Conservation (phyloP, 768 basidiomycete genomes). For the Leccinum broughii region DNA sequence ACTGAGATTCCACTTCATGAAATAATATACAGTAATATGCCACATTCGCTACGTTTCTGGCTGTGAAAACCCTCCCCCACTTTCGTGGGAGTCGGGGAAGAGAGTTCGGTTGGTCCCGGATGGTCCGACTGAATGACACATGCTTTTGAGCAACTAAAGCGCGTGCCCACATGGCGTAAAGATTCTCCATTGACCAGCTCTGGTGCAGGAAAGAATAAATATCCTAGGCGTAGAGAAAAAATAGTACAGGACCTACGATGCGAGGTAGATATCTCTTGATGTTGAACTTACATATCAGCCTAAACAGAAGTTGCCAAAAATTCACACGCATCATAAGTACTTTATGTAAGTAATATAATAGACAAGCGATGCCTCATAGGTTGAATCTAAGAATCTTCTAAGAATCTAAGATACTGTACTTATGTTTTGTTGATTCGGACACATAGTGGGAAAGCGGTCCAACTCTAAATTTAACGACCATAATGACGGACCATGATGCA, state of each 20-base stretch:
- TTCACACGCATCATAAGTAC: constrained; percentile 18
- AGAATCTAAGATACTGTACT: too few relatives aligned
- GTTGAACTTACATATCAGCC: constrained; percentile 38
- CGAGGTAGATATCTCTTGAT: constrained; percentile 66
- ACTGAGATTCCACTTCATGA: background rate
- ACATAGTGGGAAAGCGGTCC: constrained; percentile 13
- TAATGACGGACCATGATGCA: background rate
- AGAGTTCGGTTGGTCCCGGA: constrained; percentile 46
- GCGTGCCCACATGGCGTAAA: constrained; percentile 87
- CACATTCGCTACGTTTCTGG: too few relatives aligned
- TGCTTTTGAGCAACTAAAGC: constrained; percentile 48
- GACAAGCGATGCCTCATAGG: constrained; percentile 70
- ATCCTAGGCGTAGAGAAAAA: background rate
- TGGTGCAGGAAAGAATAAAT: constrained; percentile 33
- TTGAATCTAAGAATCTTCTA: constrained; percentile 19
- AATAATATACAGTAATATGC: too few relatives aligned
- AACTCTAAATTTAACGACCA: constrained; percentile 10
- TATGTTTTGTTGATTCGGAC: too few relatives aligned
- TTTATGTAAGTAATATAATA: constrained; percentile 34
- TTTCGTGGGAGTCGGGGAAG: constrained; percentile 38
- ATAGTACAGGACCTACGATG: constrained; percentile 54
- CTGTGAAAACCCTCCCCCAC: too few relatives aligned
- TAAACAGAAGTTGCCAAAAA: background rate
- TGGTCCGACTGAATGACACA: constrained; percentile 58
- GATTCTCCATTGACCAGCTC: constrained; percentile 88